Conservation (phyloP, 2,329 filamentous ascomycete genomes). For the Blastomyces percursus region DNA sequence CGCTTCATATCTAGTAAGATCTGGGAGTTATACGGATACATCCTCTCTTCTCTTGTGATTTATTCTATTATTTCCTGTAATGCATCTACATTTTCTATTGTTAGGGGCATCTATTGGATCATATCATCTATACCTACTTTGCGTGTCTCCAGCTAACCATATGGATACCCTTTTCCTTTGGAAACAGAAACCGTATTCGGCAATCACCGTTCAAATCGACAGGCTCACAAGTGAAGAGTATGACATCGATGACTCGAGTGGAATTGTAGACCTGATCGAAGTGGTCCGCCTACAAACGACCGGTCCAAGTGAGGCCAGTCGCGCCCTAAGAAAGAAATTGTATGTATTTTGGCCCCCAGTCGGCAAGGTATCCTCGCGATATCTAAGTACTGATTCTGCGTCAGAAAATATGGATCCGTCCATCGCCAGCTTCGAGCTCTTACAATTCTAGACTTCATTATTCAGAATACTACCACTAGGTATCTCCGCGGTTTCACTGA, state of each 20-base stretch:
- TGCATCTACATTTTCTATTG: background rate
- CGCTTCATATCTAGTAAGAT: background rate
- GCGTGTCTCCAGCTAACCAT: slow-evolving; percentile 1
- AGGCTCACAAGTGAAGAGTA: slow-evolving; percentile 79
- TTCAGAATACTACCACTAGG: slow-evolving; percentile 80
- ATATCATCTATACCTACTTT: background rate
- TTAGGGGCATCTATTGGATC: background rate
- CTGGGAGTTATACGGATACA: background rate
- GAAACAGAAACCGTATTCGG: slow-evolving; percentile 74
- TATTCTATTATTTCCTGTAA: background rate
- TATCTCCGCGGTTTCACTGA: slow-evolving; percentile 85
- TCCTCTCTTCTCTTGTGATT: background rate
- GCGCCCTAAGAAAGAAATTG: slow-evolving; percentile 92
- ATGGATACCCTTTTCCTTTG: background rate
- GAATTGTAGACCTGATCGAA: slow-evolving; percentile 88
- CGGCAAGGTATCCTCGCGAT: background rate
- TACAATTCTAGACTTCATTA: slow-evolving; percentile 79
- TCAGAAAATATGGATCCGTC: slow-evolving; percentile 81
- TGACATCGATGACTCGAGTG: slow-evolving; percentile 81
- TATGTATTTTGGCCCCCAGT: slow-evolving; percentile 39
- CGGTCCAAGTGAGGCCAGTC: slow-evolving; percentile 77
- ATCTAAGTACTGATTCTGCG: slow-evolving; percentile 10
- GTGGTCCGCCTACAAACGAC: slow-evolving; percentile 80
- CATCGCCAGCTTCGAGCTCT: slow-evolving; percentile 85
- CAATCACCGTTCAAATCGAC: slow-evolving; percentile 86